Percentiles rank a stretch among this genome's conserved stretches.
Conservation (phyloP, 2,329 filamentous ascomycete genomes). For the Blumeria graminis region DNA sequence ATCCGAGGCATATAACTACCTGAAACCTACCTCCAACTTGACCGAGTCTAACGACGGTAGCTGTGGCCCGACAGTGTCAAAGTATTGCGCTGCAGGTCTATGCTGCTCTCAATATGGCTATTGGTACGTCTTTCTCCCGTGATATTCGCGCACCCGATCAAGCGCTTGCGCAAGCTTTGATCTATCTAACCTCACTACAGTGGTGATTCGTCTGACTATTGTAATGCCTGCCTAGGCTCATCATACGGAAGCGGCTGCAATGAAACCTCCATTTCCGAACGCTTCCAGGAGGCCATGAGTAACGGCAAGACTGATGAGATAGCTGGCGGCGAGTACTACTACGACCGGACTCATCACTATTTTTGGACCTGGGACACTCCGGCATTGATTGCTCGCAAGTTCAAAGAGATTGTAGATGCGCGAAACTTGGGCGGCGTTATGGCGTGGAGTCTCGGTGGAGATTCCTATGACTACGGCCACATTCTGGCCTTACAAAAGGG, state of each 20-base stretch:
- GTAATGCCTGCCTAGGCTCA: neutral
- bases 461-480: constrained; percentile 14
- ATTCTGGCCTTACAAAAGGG: neutral
- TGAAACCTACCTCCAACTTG: neutral
- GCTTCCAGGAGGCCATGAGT: neutral
- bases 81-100: neutral
- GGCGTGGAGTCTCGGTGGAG: constrained; percentile 52
- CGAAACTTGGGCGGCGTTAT: constrained; percentile 43
- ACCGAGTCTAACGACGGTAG: neutral
- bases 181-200: neutral
- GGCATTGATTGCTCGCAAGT: constrained; percentile 34
- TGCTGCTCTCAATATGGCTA: neutral
- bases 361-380: constrained; percentile 59
- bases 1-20: neutral
- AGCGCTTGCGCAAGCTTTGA: neutral
- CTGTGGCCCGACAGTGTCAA: neutral
- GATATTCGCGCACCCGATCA: neutral
- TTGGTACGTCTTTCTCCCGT: too few species aligned
- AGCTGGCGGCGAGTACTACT: constrained; percentile 42
- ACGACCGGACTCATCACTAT: constrained; percentile 29
- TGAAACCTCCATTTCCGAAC: neutral
- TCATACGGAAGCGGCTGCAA: neutral
- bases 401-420: constrained; percentile 30
- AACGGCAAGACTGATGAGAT: neutral
- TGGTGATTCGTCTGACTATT: neutral